Evolutionary conservation across 495 filamentous ascomycete genomes (phyloP).

Genomic region (Trypethelium eluteriae): DNA sequence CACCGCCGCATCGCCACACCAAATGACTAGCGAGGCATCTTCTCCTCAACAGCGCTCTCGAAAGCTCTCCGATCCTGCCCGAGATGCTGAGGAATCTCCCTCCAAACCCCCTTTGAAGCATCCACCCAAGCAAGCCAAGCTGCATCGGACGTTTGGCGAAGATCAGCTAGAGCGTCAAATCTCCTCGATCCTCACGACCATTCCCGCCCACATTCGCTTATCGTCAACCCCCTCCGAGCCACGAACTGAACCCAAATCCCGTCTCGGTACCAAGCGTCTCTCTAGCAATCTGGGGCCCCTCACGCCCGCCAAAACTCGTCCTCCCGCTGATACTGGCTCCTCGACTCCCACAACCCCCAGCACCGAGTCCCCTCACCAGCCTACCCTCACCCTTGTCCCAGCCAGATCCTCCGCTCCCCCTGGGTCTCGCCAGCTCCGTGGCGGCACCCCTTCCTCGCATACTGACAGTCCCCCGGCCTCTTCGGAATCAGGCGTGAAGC

Average conservation of each 20-base stretch:
- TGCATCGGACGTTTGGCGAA: slow-evolving; percentile 28
- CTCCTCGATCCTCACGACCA: slow-evolving; percentile 67
- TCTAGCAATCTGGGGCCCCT: not conserved
- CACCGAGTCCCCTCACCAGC: not conserved
- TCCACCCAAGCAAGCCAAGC: not conserved
- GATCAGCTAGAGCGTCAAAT: slow-evolving; percentile 80
- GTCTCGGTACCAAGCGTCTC: not conserved
- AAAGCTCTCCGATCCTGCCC: not conserved
- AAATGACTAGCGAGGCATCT: not conserved
- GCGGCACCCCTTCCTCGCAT: not conserved
- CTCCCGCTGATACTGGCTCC: not conserved
- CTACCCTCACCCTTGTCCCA: slow-evolving; percentile 23
- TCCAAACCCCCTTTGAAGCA: not conserved
- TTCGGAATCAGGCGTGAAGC: slow-evolving; percentile 61
- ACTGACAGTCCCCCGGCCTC: slow-evolving; percentile 20
- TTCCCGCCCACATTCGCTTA: slow-evolving; percentile 74
- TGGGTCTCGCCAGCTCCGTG: not conserved
- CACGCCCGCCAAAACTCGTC: slow-evolving; percentile 1
- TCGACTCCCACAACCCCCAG: not conserved
- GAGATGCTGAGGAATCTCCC: not conserved
- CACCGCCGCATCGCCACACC: not conserved
- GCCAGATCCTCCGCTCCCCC: slow-evolving; percentile 10
- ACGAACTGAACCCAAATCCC: slow-evolving; percentile 14
- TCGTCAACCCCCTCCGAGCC: slow-evolving; percentile 46
- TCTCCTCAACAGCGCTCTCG: not conserved